Conservation (phyloP, 1,284 basidiomycete genomes). For the Leccinum fallax region DNA sequence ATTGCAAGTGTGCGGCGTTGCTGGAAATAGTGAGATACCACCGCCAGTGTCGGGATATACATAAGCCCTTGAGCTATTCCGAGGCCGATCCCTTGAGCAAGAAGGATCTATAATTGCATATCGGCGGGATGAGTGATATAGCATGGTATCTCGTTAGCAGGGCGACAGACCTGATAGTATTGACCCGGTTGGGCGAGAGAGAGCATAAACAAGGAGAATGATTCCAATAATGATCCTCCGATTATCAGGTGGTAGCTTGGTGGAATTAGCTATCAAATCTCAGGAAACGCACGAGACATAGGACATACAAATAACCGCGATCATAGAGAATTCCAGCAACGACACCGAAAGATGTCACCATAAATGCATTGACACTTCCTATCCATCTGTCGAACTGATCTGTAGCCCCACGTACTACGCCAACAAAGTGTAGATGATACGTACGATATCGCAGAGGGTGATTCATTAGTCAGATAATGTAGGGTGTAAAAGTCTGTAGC, state of each 20-base stretch:
- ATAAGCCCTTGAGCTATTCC: conserved; percentile 36
- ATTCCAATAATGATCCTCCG: conserved; percentile 28
- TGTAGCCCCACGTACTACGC: neutral
- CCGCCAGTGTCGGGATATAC: conserved; percentile 34
- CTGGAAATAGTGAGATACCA: conserved; percentile 40
- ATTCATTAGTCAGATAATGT: conserved; percentile 33
- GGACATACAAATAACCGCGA: conserved; percentile 35
- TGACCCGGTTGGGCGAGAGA: conserved; percentile 27
- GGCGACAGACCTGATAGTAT: conserved; percentile 29
- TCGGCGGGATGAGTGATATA: neutral
- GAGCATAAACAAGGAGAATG: conserved; percentile 35
- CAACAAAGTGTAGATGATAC: conserved; percentile 3
- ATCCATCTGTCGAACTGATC: conserved; percentile 31
- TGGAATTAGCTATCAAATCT: conserved; percentile 2
- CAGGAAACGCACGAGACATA: neutral
- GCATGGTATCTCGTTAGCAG: neutral
- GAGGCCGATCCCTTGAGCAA: conserved; percentile 37
- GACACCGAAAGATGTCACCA: conserved; percentile 8
- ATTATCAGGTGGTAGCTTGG: conserved; percentile 34
- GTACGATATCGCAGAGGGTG: conserved; percentile 34
- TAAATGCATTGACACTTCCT: conserved; percentile 31
- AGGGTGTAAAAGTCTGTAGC: conserved; percentile 32
- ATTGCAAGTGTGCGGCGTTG: conserved; percentile 37
- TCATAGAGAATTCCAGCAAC: conserved; percentile 29
- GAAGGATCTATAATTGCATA: conserved; percentile 30